A percentile compares a stretch with the other conserved stretches of the same genome.
Evolutionary conservation across 2,329 filamentous ascomycete genomes (phyloP).

Genomic region (Aspergillus quadricinctus): DNA sequence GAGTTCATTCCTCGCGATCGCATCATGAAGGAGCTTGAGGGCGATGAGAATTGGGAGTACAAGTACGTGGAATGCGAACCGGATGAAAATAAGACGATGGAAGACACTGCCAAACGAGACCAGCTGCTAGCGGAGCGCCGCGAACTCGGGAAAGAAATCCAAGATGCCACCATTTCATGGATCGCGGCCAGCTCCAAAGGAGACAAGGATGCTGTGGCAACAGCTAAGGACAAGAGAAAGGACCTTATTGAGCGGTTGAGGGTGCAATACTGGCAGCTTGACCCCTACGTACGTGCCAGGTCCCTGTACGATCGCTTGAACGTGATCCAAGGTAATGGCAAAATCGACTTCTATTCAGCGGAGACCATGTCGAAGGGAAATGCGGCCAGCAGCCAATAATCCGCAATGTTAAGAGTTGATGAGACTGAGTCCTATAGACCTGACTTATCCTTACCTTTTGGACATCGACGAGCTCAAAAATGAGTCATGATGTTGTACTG

Average conservation of each 20-base stretch:
- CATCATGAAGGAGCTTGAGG: slow-evolving; percentile 79
- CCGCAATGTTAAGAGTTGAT: background rate
- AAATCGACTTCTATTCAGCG: slow-evolving; percentile 64
- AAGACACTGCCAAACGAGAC: slow-evolving; percentile 60
- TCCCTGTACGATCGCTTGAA: slow-evolving; percentile 82
- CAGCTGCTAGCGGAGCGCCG: slow-evolving; percentile 61
- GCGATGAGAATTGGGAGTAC: slow-evolving; percentile 80
- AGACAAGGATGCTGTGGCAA: slow-evolving; percentile 42
- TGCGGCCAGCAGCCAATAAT: slow-evolving; percentile 1
- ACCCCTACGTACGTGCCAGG: slow-evolving; percentile 78
- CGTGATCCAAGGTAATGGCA: slow-evolving; percentile 63
- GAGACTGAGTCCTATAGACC: background rate
- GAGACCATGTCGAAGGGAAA: slow-evolving; percentile 14
- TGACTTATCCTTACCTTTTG: background rate
- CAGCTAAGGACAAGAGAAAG: slow-evolving; percentile 55
- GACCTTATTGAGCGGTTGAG: slow-evolving; percentile 60
- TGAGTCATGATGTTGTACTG: background rate
- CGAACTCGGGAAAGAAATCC: slow-evolving; percentile 66
- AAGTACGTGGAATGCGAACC: slow-evolving; percentile 69
- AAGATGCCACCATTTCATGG: slow-evolving; percentile 72
- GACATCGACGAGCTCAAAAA: background rate
- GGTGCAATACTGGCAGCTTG: slow-evolving; percentile 80
- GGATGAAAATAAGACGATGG: slow-evolving; percentile 74
- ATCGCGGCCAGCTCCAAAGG: slow-evolving; percentile 51
- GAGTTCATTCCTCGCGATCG: slow-evolving; percentile 66